Percentiles rank a stretch among this genome's conserved stretches.
Evolutionary conservation across 2,329 filamentous ascomycete species (phyloP).

Genomic region (Zarea fungicola): DNA sequence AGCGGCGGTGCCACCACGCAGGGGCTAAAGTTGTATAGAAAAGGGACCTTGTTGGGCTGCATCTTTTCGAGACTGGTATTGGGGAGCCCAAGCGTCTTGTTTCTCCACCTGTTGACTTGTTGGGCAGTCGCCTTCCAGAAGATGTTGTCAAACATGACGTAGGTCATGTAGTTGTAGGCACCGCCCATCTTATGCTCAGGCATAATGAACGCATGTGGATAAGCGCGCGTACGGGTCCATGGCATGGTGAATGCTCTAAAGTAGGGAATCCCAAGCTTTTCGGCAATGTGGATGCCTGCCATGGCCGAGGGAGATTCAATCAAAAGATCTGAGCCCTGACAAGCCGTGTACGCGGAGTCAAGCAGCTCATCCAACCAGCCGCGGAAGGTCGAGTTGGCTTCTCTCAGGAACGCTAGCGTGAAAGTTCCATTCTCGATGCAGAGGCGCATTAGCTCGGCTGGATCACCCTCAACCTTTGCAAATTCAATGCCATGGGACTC

Average conservation of each 20-base stretch:
- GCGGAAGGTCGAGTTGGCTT: constrained; percentile 82
- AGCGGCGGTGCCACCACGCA: constrained; percentile 89
- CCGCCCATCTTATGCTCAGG: constrained; percentile 92
- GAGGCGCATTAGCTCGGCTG: constrained; percentile 88
- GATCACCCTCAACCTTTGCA: constrained; percentile 80
- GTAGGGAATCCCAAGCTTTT: constrained; percentile 87
- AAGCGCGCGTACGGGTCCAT: constrained; percentile 92
- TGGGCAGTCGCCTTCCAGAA: constrained; percentile 93
- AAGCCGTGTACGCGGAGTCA: constrained; percentile 73
- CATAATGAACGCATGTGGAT: constrained; percentile 93
- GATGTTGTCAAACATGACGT: constrained; percentile 92
- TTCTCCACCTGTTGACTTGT: constrained; percentile 91
- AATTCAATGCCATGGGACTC: constrained; percentile 93
- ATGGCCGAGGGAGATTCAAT: constrained; percentile 96
- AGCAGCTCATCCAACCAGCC: constrained; percentile 93
- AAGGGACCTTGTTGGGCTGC: constrained; percentile 96
- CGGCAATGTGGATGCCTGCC: constrained; percentile 96
- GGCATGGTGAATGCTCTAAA: constrained; percentile 98
- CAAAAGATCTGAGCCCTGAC: constrained; percentile 79
- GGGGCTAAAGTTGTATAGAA: constrained; percentile 95
- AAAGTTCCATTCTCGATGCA: constrained; percentile 98
- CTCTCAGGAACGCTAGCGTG: constrained; percentile 81
- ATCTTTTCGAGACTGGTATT: constrained; percentile 83
- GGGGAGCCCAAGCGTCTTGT: constrained; percentile 69
- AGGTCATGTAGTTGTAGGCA: constrained; percentile 90